phyloP scores from a whole-genome alignment of 495 filamentous ascomycete species.

The Parathielavia appendiculata region DNA sequence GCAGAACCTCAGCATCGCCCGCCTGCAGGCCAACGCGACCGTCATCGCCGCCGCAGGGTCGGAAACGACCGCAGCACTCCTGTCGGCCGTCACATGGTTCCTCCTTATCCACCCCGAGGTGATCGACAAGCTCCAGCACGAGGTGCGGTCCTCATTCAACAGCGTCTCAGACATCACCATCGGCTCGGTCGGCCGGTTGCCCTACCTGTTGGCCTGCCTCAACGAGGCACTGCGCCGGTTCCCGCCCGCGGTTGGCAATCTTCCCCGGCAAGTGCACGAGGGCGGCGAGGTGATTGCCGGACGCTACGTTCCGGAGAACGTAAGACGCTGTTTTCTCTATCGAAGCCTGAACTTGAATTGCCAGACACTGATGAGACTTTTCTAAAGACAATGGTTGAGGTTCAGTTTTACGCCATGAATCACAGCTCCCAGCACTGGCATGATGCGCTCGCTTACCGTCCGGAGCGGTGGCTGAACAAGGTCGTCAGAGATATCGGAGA shows the following conservation, averaged over 20 bases:
- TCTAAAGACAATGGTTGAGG: slow-evolving; percentile 42
- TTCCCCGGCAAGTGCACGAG: slow-evolving; percentile 42
- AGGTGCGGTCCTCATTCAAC: slow-evolving; percentile 49
- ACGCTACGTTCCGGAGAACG: slow-evolving; percentile 40
- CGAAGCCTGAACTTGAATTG: slow-evolving; percentile 13
- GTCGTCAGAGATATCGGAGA: slow-evolving; percentile 23
- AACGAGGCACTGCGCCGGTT: slow-evolving; percentile 56
- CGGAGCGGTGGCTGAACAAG: slow-evolving; percentile 41
- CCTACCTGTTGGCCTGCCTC: slow-evolving; percentile 53
- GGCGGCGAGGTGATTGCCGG: slow-evolving; percentile 46
- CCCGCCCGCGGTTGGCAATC: slow-evolving; percentile 47
- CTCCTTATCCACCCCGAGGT: slow-evolving; percentile 43
- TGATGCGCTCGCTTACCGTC: neutral
- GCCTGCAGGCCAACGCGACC: slow-evolving; percentile 37
- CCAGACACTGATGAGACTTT: neutral
- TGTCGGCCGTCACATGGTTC: slow-evolving; percentile 49
- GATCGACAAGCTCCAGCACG: slow-evolving; percentile 41
- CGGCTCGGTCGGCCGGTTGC: slow-evolving; percentile 38
- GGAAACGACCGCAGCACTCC: slow-evolving; percentile 56
- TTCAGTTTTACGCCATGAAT: slow-evolving; percentile 28
- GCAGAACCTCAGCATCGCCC: neutral
- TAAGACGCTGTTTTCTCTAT: slow-evolving; percentile 15
- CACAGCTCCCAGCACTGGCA: slow-evolving; percentile 1
- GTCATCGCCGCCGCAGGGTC: slow-evolving; percentile 49
- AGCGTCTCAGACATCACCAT: slow-evolving; percentile 50